Evolutionary conservation across 495 filamentous ascomycete species (phyloP).

Genomic region (Zalerion maritima): DNA sequence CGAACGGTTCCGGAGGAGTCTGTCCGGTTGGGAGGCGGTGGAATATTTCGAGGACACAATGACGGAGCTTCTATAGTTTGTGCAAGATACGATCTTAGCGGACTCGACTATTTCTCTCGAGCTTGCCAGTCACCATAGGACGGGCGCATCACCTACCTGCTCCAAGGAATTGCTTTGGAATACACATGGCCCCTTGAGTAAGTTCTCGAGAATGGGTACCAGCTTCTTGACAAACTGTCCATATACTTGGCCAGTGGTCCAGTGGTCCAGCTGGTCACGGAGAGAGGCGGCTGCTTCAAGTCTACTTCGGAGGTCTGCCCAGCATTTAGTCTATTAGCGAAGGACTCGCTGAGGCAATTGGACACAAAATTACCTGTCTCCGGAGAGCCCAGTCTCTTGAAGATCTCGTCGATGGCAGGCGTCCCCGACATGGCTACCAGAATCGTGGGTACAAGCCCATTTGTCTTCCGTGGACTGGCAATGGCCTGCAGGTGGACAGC

Average conservation of each 20-base stretch:
- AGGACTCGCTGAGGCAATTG: too few relatives aligned
- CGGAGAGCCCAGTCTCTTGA: conserved; percentile 34
- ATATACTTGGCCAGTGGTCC: conserved; percentile 44
- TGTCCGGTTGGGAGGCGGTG: conserved; percentile 69
- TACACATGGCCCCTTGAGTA: conserved; percentile 74
- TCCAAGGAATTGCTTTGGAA: conserved; percentile 79
- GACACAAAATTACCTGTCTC: conserved; percentile 31
- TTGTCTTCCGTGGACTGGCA: too few relatives aligned
- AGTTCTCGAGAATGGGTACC: conserved; percentile 77
- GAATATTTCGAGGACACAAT: conserved; percentile 84
- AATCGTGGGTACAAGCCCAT: too few relatives aligned
- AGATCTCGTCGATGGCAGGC: conserved; percentile 37
- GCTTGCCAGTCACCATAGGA: conserved; percentile 8
- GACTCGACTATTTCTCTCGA: too few relatives aligned
- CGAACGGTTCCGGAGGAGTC: conserved; percentile 56
- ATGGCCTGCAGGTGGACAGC: too few relatives aligned
- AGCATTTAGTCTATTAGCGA: too few relatives aligned
- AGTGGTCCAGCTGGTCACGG: conserved; percentile 70
- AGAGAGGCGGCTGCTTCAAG: conserved; percentile 63
- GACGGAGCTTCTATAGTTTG: conserved; percentile 64
- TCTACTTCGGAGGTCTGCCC: conserved; percentile 33
- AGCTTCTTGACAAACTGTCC: conserved; percentile 65
- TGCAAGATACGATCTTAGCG: too few relatives aligned
- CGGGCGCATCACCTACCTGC: conserved; percentile 38
- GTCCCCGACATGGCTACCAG: conserved; percentile 34